Conservation (phyloP, 1,284 basidiomycete genomes). For the Gomphus sp. region DNA sequence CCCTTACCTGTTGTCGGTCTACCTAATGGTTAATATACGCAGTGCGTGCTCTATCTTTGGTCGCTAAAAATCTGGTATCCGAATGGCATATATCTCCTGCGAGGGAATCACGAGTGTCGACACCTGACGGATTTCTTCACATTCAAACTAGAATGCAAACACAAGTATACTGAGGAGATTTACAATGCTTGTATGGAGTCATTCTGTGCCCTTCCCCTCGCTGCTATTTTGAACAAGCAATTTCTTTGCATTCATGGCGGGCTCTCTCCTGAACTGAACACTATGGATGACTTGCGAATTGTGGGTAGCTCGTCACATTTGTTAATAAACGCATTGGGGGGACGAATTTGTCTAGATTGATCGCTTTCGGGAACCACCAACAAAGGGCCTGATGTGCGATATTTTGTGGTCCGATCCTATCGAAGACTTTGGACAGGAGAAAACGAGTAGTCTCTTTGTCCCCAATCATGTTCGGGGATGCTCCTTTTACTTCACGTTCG, state of each 20-base stretch:
- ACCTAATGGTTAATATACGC: slow-evolving; percentile 9
- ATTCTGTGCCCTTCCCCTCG: slow-evolving; percentile 86
- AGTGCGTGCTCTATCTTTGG: slow-evolving; percentile 90
- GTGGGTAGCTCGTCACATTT: slow-evolving; percentile 31
- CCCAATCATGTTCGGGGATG: slow-evolving; percentile 96
- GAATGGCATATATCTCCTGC: slow-evolving; percentile 78
- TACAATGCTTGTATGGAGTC: slow-evolving; percentile 92
- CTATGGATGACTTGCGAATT: slow-evolving; percentile 79
- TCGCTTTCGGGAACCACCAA: slow-evolving; percentile 92
- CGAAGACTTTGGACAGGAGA: slow-evolving; percentile 91
- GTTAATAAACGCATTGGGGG: slow-evolving; percentile 32
- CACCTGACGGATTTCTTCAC: slow-evolving; percentile 86
- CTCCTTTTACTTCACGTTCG: slow-evolving; percentile 90
- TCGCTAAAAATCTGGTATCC: slow-evolving; percentile 90
- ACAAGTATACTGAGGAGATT: slow-evolving; percentile 86
- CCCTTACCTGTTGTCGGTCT: background rate
- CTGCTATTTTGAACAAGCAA: slow-evolving; percentile 96
- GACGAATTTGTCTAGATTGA: slow-evolving; percentile 51
- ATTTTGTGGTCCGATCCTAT: slow-evolving; percentile 93
- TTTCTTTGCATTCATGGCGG: slow-evolving; percentile 95
- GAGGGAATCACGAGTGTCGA: slow-evolving; percentile 87
- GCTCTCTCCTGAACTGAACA: slow-evolving; percentile 83
- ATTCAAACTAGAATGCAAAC: slow-evolving; percentile 91
- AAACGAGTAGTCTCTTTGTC: slow-evolving; percentile 76
- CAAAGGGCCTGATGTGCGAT: slow-evolving; percentile 92